Base-by-base conservation (phyloP, 257 asterid species). In the Galeopsis tetrahit region DNA sequence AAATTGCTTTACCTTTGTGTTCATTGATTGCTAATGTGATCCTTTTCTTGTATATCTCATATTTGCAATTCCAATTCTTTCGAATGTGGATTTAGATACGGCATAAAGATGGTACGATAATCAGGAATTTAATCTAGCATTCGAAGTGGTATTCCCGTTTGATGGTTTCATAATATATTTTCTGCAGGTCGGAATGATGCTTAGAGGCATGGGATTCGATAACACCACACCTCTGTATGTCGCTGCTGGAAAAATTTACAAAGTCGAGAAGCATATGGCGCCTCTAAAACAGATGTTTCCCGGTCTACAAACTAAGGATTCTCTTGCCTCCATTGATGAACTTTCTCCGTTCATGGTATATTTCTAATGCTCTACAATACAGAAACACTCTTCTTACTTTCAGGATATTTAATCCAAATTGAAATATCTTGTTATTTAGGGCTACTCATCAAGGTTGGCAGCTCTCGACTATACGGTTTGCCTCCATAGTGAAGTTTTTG, bases 401-500 rank as follows among this genome's bases (percentile, higher is more conserved):
- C 32, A 46, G 10, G 57, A 17, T 10, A 6, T 70, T 31, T 9
- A 67, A 38, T 34, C 32, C 17, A 52, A 38, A 1, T 6, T 49
- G 43, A 44, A 36, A 21, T 63, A n/a, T 77, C 70, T 62, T 70
- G 57, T 69, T 68, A 61, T 75, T 71, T 73, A 91, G 99, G 99
- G 99, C 17, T 91, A 95, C 77, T 90, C 92, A 0, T 95, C 99
- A n/a, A 84, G 99, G 71, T 77, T 95, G 85, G 99, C 99, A 39
- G 99, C 99, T 57, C 90, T 95, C 4, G 99, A 95, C 85, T 95
- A 95, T 71, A 95, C 99, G 0, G 98, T 92, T 77, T 95, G 99
- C 85, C 95, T 95, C 77, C 91, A 90, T 69, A 92, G 98, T 70
- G 98, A 95, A 82, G 98, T 85, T 65, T 95, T 95, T 65, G 91